Evolutionary conservation across 345 rosid species (phyloP).

Genomic region (Hibiscus tridactylites): DNA sequence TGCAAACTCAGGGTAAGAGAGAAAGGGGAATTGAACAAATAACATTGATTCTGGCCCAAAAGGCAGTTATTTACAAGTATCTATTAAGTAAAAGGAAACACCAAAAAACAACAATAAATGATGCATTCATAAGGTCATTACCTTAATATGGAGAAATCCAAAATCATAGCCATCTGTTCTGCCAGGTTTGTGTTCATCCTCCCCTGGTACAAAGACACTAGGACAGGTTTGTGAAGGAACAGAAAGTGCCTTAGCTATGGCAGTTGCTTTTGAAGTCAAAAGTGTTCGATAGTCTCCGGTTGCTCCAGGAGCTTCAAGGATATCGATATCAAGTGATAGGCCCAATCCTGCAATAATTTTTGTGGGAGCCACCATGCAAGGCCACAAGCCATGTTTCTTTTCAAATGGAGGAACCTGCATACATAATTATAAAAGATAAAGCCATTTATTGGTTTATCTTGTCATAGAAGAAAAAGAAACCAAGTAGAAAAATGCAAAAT

Average conservation of each 20-base stretch:
- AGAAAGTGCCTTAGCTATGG: constrained; percentile 75
- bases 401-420: constrained; percentile 68
- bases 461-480: background rate
- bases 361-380: constrained; percentile 99
- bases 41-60: background rate
- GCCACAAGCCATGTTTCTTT: constrained; percentile 71
- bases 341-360: constrained; percentile 96
- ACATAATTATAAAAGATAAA: background rate
- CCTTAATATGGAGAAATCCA: constrained; percentile 95
- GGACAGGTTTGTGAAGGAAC: constrained; percentile 59
- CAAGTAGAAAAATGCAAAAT: background rate
- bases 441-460: background rate
- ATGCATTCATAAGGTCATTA: constrained; percentile 11
- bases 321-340: constrained; percentile 81
- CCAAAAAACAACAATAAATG: background rate
- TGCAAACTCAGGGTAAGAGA: background rate
- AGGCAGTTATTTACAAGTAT: background rate
- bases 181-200: constrained; percentile 71
- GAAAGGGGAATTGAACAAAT: background rate
- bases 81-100: background rate
- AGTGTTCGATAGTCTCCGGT: constrained; percentile 92
- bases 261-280: constrained; percentile 71
- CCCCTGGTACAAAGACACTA: constrained; percentile 75
- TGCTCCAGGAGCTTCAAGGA: constrained; percentile 89
- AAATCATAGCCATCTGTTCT: constrained; percentile 76